phyloP scores from a whole-genome alignment of 768 basidiomycete genomes.

The Gymnopilus junonius region DNA sequence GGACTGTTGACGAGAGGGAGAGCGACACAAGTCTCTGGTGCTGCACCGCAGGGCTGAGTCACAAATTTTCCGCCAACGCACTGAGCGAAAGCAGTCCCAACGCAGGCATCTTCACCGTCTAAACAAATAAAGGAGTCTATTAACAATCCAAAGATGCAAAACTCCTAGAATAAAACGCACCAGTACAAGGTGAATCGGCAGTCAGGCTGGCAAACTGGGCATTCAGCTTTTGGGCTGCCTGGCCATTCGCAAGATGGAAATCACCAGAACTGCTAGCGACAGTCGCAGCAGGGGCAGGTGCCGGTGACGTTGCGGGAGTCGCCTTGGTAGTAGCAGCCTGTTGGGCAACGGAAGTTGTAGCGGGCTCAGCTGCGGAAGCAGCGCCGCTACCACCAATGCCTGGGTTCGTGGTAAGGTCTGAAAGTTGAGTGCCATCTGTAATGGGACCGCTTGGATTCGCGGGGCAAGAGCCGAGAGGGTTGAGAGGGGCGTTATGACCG shows the following conservation, averaged over 20 bases:
- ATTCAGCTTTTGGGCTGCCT: constrained; percentile 53
- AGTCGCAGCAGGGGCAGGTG: constrained; percentile 19
- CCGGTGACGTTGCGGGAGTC: constrained; percentile 14
- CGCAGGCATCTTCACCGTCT: constrained; percentile 43
- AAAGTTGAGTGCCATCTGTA: constrained; percentile 48
- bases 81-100: constrained; percentile 49
- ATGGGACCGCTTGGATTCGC: constrained; percentile 47
- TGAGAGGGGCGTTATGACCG: constrained; percentile 39
- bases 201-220: constrained; percentile 55
- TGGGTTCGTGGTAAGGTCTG: constrained; percentile 40
- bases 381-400: constrained; percentile 12
- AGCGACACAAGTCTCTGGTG: constrained; percentile 41
- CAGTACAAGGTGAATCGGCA: constrained; percentile 47
- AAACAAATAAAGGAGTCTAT: neutral
- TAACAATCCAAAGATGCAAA: neutral
- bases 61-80: constrained; percentile 50
- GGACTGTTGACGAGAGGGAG: constrained; percentile 55
- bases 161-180: constrained; percentile 17
- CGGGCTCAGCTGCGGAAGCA: constrained; percentile 9
- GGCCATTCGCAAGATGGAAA: constrained; percentile 49
- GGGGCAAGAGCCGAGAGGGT: constrained; percentile 50
- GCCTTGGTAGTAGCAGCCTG: constrained; percentile 16
- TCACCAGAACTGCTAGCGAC: constrained; percentile 16
- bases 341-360: constrained; percentile 10
- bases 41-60: constrained; percentile 38